These are phyloP conservation scores for Penicillium sp. DNA, from an alignment of 2,329 filamentous ascomycete species.

Conservation along the genomic window DNA sequence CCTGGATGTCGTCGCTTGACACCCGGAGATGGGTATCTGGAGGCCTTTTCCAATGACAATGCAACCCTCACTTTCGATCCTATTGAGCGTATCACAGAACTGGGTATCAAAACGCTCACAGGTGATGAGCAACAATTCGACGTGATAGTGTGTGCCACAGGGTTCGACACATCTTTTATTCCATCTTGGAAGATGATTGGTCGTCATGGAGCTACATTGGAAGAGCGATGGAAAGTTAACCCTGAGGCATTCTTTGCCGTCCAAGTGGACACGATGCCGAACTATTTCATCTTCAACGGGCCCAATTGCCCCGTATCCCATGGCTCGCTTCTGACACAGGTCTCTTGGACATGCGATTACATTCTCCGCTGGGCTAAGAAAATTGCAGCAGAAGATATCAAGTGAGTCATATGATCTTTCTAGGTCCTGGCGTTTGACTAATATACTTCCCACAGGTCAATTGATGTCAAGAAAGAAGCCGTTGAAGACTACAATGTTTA, in stretches of 20 bases:
- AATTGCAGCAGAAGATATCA: conserved; percentile 28
- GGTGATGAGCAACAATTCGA: conserved; percentile 20
- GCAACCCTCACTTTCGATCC: conserved; percentile 26
- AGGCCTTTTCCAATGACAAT: conserved; percentile 39
- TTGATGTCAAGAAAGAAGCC: conserved; percentile 22
- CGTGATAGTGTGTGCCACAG: conserved; percentile 28
- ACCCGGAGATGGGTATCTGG: conserved; percentile 46
- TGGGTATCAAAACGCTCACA: conserved; percentile 18
- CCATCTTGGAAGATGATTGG: conserved; percentile 24
- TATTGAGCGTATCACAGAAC: conserved; percentile 28
- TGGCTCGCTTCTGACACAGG: conserved; percentile 18
- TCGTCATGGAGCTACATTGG: conserved; percentile 19
- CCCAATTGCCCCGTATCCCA: conserved; percentile 24
- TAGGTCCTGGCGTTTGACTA: neutral
- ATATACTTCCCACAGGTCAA: conserved; percentile 7
- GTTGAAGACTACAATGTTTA: conserved; percentile 30
- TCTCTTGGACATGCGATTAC: conserved; percentile 5
- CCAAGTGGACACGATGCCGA: conserved; percentile 22
- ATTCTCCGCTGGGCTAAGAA: conserved; percentile 23
- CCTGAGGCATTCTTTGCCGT: conserved; percentile 23
- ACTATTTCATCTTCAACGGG: conserved; percentile 29
- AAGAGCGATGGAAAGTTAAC: conserved; percentile 20
- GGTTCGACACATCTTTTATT: conserved; percentile 25
- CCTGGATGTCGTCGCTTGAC: conserved; percentile 43
- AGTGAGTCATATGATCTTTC: conserved; percentile 11